These are phyloP conservation scores for Anaeromyces robustus DNA, from an alignment of 192 early-diverging fungal species.

Conservation along the genomic window DNA sequence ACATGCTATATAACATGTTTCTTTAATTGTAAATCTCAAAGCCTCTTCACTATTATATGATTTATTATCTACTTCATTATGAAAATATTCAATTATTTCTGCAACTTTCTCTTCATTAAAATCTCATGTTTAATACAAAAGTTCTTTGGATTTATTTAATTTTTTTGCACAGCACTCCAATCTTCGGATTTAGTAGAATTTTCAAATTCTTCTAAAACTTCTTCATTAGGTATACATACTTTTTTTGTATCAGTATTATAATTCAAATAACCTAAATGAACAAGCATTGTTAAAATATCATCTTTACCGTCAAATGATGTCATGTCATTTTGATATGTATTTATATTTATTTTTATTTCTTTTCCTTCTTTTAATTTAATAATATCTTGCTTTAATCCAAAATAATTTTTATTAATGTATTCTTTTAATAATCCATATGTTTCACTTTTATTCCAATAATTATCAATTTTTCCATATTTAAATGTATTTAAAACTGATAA, in stretches of 20 bases:
- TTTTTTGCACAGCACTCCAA: not conserved
- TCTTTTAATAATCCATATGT: not conserved
- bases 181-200: not conserved
- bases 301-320: not conserved
- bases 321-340: not conserved
- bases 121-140: not conserved
- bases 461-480: not conserved
- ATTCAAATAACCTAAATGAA: not conserved
- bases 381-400: not conserved
- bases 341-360: not conserved
- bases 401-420: not conserved
- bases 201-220: not conserved
- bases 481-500: not conserved
- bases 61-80: not conserved
- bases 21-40: not conserved
- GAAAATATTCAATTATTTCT: not conserved
- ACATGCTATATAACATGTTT: not conserved
- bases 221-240: not conserved
- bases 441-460: not conserved
- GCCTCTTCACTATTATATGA: not conserved
- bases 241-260: not conserved
- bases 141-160: not conserved
- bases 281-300: not conserved
- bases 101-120: not conserved
- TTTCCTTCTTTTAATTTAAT: not conserved